These are phyloP conservation scores for Conringia planisiliqua DNA, from an alignment of 345 rosid genomes.

Conservation along the genomic window DNA sequence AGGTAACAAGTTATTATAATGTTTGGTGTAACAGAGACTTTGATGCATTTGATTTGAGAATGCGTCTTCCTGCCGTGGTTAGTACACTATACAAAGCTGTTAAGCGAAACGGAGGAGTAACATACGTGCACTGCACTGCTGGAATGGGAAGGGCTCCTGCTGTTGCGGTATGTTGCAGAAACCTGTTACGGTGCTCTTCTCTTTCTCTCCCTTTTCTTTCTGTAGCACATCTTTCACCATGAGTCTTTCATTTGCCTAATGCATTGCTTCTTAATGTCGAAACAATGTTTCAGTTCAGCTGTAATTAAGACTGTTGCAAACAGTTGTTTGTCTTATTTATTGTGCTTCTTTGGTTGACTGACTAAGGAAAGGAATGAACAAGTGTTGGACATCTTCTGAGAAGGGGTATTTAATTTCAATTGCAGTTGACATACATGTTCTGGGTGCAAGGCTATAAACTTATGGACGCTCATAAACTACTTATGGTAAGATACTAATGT, in stretches of 20 bases:
- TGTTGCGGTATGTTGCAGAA: constrained; percentile 60
- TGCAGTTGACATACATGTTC: constrained; percentile 91
- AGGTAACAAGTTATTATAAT: neutral
- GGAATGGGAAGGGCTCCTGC: constrained; percentile 99
- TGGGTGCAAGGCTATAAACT: constrained; percentile 96
- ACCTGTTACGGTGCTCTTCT: neutral
- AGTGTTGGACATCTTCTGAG: neutral
- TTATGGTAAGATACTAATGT: constrained; percentile 56
- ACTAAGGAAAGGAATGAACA: neutral
- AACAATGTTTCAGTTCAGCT: neutral
- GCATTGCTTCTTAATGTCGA: neutral
- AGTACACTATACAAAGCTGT: constrained; percentile 67
- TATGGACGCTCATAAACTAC: constrained; percentile 61
- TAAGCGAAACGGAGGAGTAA: constrained; percentile 74
- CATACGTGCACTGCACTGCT: constrained; percentile 96
- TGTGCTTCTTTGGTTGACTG: constrained; percentile 8
- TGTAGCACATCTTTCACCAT: neutral
- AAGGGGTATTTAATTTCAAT: constrained; percentile 7
- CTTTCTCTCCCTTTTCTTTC: neutral
- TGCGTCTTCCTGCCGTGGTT: constrained; percentile 88
- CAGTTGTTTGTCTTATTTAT: neutral
- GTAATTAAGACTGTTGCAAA: neutral
- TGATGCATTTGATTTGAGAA: constrained; percentile 87
- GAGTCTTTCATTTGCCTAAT: neutral
- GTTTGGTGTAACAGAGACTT: constrained; percentile 72